These are phyloP conservation scores for Aspergillus steynii DNA, from an alignment of 495 filamentous ascomycete genomes.

Conservation along the genomic window DNA sequence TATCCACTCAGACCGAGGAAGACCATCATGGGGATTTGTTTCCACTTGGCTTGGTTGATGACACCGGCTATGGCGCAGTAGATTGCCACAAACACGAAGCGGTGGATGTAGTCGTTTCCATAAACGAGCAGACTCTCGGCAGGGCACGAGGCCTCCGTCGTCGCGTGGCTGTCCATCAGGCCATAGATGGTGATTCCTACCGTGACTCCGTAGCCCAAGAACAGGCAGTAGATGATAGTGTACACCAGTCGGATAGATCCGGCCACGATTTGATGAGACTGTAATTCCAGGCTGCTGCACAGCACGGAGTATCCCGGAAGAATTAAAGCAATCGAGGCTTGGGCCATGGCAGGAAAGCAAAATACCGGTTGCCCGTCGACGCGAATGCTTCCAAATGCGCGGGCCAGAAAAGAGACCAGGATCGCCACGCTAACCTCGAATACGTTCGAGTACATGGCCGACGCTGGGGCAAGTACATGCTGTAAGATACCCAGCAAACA, in stretches of 20 bases:
- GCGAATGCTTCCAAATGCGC: conserved; percentile 76
- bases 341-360: conserved; percentile 85
- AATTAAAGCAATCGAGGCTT: conserved; percentile 87
- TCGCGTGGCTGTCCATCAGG: conserved; percentile 70
- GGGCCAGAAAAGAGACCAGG: conserved; percentile 77
- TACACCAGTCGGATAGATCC: conserved; percentile 91
- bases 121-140: conserved; percentile 36
- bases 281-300: conserved; percentile 78
- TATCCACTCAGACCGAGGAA: conserved; percentile 77
- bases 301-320: conserved; percentile 83
- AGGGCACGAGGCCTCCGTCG: conserved; percentile 63
- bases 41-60: conserved; percentile 85
- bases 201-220: conserved; percentile 93
- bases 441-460: conserved; percentile 76
- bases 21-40: conserved; percentile 79
- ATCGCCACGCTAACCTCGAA: conserved; percentile 85
- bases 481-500: conserved; percentile 77
- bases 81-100: conserved; percentile 62
- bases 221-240: conserved; percentile 88
- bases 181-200: conserved; percentile 91
- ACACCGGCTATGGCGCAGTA: conserved; percentile 77
- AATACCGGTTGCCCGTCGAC: conserved; percentile 55
- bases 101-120: conserved; percentile 36
- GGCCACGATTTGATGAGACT: conserved; percentile 79
- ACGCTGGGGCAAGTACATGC: conserved; percentile 70